These are phyloP conservation scores for Penicillium sp. DNA, from an alignment of 2,329 filamentous ascomycete genomes.

Conservation along the genomic window DNA sequence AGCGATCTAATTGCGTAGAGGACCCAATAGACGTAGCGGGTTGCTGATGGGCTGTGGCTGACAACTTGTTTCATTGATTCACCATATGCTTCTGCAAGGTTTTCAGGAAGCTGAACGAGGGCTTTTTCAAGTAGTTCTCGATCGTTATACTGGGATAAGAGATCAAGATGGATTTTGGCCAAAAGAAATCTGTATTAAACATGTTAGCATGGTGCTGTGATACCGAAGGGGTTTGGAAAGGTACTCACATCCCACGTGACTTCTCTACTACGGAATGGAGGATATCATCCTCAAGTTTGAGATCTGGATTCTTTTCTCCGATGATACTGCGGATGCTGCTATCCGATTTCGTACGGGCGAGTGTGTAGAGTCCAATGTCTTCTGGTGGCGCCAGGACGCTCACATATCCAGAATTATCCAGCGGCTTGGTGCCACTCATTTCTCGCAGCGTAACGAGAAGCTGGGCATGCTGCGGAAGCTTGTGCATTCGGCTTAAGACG, in stretches of 20 bases:
- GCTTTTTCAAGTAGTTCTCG: slow-evolving; percentile 22
- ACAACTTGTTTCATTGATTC: slow-evolving; percentile 33
- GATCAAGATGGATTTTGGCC: slow-evolving; percentile 29
- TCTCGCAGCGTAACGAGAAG: slow-evolving; percentile 33
- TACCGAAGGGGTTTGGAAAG: not conserved
- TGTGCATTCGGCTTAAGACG: slow-evolving; percentile 30
- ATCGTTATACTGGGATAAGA: slow-evolving; percentile 26
- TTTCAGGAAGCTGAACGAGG: slow-evolving; percentile 28
- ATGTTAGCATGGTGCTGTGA: not conserved
- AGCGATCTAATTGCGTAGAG: slow-evolving; percentile 27
- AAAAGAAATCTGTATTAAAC: slow-evolving; percentile 27
- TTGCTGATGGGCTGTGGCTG: slow-evolving; percentile 21
- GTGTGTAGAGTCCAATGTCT: slow-evolving; percentile 4
- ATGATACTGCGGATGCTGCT: not conserved
- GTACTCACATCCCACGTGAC: slow-evolving; percentile 29
- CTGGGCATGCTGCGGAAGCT: slow-evolving; percentile 33
- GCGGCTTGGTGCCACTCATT: not conserved
- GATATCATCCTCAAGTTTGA: not conserved
- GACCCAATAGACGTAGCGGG: slow-evolving; percentile 29
- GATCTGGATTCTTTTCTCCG: not conserved
- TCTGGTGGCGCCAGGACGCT: not conserved
- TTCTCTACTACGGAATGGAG: slow-evolving; percentile 18
- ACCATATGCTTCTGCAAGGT: slow-evolving; percentile 29
- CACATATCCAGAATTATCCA: not conserved
- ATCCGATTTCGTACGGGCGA: slow-evolving; percentile 2